These are phyloP conservation scores for Phytophthora megakarya DNA, from an alignment of 352 stramenopile genomes.

Conservation along the genomic window DNA sequence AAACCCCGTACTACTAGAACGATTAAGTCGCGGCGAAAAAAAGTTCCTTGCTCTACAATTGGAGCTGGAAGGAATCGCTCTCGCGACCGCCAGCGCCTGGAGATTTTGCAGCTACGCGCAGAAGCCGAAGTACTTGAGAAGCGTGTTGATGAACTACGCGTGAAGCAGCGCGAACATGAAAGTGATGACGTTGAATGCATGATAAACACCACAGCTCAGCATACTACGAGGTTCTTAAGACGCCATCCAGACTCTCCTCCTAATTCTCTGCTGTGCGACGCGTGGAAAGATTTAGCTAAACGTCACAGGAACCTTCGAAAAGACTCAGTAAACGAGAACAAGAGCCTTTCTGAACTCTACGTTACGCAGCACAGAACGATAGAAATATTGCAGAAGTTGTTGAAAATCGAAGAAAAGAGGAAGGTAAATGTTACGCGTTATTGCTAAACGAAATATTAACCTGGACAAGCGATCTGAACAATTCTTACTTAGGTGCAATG, in stretches of 20 bases:
- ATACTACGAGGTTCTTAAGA: background rate
- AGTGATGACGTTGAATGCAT: background rate
- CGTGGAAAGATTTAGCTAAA: constrained; percentile 6
- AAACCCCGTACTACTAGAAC: background rate
- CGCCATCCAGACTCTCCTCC: background rate
- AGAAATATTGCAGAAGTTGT: background rate
- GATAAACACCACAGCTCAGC: background rate
- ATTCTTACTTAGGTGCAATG: too few relatives aligned
- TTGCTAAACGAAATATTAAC: too few relatives aligned
- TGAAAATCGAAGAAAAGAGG: background rate
- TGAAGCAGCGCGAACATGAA: background rate
- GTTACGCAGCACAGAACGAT: background rate
- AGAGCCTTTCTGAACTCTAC: background rate
- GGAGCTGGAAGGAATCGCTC: background rate
- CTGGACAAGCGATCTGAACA: too few relatives aligned
- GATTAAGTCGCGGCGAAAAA: background rate
- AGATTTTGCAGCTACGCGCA: background rate
- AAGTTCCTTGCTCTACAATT: background rate
- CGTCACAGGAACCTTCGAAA: background rate
- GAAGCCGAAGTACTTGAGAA: constrained; percentile 3
- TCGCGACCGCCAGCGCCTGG: constrained; percentile 4
- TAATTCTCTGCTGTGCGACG: background rate
- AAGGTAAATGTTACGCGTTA: too few relatives aligned
- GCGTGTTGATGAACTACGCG: background rate
- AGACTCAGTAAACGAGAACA: background rate